A percentile compares a stretch with the other conserved stretches of the same genome.
These are phyloP conservation scores for Austroboletus festivus DNA, from an alignment of 768 basidiomycete genomes.

Conservation along the genomic window DNA sequence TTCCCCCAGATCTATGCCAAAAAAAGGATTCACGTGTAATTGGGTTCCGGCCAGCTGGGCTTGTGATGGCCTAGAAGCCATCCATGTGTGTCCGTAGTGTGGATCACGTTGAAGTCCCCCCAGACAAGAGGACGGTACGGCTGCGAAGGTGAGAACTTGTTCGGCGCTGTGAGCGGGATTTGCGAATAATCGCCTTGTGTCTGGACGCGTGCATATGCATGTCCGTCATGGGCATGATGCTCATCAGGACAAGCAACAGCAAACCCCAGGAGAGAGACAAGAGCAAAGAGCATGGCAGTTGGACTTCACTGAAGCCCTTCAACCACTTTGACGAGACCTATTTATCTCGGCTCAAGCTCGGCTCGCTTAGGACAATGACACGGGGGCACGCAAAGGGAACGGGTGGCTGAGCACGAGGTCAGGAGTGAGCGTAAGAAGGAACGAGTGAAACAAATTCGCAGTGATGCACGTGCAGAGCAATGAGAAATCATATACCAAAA, in stretches of 20 bases:
- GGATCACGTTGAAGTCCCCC: slow-evolving; percentile 87
- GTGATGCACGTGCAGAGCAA: too few species aligned
- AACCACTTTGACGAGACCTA: not conserved
- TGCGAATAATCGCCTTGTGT: slow-evolving; percentile 39
- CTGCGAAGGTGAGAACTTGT: too few species aligned
- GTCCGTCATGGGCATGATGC: slow-evolving; percentile 25
- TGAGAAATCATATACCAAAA: too few species aligned
- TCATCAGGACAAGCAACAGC: slow-evolving; percentile 22
- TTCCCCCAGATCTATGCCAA: too few species aligned
- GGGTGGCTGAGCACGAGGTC: too few species aligned
- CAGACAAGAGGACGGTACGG: slow-evolving; percentile 69
- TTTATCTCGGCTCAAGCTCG: not conserved
- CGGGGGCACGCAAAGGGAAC: too few species aligned
- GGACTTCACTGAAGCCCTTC: not conserved
- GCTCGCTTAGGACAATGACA: too few species aligned
- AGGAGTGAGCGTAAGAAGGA: too few species aligned
- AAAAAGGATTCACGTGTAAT: slow-evolving; percentile 50
- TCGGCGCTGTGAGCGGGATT: slow-evolving; percentile 50
- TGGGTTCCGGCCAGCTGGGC: slow-evolving; percentile 65
- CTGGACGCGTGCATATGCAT: slow-evolving; percentile 31
- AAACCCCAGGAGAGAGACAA: slow-evolving; percentile 17
- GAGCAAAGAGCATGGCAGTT: slow-evolving; percentile 12
- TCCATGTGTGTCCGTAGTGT: slow-evolving; percentile 82
- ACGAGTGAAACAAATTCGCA: too few species aligned
- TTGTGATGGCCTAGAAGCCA: slow-evolving; percentile 87